Conservation (phyloP, 768 basidiomycete species). For the Dioszegia aurantiaca region DNA sequence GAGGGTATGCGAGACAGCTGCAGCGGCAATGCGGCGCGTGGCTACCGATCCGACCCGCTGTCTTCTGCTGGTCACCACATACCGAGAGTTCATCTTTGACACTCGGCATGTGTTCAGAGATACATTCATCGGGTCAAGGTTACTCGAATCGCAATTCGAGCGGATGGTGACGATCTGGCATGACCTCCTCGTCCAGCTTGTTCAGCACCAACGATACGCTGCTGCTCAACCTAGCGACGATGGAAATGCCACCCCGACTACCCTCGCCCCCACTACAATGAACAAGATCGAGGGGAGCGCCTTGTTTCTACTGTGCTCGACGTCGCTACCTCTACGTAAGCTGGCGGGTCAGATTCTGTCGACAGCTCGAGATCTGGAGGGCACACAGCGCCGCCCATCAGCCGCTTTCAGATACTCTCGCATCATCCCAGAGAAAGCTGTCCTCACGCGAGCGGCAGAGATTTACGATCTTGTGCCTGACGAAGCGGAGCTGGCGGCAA, state of each 20-base stretch:
- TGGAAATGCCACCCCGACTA: neutral
- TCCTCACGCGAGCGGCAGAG: constrained; percentile 29
- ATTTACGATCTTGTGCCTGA: constrained; percentile 27
- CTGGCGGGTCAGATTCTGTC: constrained; percentile 67
- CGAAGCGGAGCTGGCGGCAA: constrained; percentile 29
- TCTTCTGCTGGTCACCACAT: constrained; percentile 62
- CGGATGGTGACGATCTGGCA: constrained; percentile 72
- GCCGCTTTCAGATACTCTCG: constrained; percentile 39
- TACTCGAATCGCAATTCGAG: constrained; percentile 65
- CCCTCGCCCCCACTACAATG: constrained; percentile 10
- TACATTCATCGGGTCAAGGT: constrained; percentile 56
- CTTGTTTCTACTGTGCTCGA: constrained; percentile 66
- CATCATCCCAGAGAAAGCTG: constrained; percentile 24
- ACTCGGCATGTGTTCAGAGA: constrained; percentile 65
- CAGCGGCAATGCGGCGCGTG: constrained; percentile 67
- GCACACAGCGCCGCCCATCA: constrained; percentile 29
- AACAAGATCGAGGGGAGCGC: constrained; percentile 60
- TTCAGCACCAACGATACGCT: constrained; percentile 56
- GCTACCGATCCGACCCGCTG: constrained; percentile 63
- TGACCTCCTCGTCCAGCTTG: constrained; percentile 68
- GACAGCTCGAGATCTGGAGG: constrained; percentile 48
- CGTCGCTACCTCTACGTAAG: constrained; percentile 56
- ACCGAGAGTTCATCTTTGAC: constrained; percentile 71
- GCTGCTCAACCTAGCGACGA: constrained; percentile 17
- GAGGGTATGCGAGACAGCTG: constrained; percentile 65